phyloP scores from a whole-genome alignment of 371 early-diverging fungal species.

The Nematocida parisii region DNA sequence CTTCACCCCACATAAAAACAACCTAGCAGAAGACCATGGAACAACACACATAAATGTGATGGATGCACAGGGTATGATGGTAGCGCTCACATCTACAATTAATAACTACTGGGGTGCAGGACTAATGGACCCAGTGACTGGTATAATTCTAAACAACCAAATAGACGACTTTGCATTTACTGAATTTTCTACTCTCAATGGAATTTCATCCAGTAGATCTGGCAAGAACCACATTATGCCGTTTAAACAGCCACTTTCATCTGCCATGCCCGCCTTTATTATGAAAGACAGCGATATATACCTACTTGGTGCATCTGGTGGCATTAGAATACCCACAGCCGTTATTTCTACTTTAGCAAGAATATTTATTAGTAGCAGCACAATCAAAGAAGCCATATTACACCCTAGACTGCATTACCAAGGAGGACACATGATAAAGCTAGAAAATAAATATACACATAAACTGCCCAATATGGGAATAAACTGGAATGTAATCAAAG shows the following conservation, averaged over 20 bases:
- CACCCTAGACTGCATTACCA: slow-evolving; percentile 85
- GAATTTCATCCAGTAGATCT: slow-evolving; percentile 74
- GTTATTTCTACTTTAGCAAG: slow-evolving; percentile 77
- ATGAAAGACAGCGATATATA: slow-evolving; percentile 74
- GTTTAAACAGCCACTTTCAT: slow-evolving; percentile 84
- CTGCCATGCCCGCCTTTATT: slow-evolving; percentile 80
- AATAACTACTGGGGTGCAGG: slow-evolving; percentile 85
- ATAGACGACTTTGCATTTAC: slow-evolving; percentile 96
- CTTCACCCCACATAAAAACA: neutral
- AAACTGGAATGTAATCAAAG: slow-evolving; percentile 52
- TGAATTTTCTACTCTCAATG: slow-evolving; percentile 77
- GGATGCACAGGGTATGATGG: slow-evolving; percentile 78
- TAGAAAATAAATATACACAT: slow-evolving; percentile 58
- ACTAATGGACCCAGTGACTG: slow-evolving; percentile 82
- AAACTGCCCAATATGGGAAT: slow-evolving; percentile 44
- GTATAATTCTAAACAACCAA: slow-evolving; percentile 91
- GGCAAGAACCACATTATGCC: slow-evolving; percentile 79
- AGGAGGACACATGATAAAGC: slow-evolving; percentile 74
- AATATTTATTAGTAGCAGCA: slow-evolving; percentile 73
- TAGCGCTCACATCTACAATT: slow-evolving; percentile 81
- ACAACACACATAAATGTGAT: slow-evolving; percentile 90
- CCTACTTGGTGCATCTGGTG: slow-evolving; percentile 85
- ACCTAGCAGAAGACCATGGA: slow-evolving; percentile 77
- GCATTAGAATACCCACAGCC: slow-evolving; percentile 82
- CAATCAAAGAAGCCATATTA: slow-evolving; percentile 75